These are phyloP conservation scores for Sarocladium kiliense DNA, from an alignment of 2,329 filamentous ascomycete genomes.

Conservation along the genomic window DNA sequence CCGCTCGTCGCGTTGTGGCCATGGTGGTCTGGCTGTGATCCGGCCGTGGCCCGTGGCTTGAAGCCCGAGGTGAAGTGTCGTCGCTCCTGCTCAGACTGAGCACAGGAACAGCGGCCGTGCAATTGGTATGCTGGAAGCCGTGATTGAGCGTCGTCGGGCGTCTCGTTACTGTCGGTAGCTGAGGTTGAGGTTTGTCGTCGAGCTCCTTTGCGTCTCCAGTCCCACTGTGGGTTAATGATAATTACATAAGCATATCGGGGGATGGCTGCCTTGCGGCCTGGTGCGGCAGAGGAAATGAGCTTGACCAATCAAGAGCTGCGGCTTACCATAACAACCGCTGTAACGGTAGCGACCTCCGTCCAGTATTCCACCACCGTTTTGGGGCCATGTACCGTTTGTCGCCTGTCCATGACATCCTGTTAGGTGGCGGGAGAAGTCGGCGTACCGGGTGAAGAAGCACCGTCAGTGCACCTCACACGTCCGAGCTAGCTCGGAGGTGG, in stretches of 20 bases:
- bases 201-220: background rate
- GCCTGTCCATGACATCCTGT: too few species aligned
- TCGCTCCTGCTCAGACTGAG: background rate
- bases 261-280: slow-evolving; percentile 4
- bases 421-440: too few species aligned
- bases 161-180: background rate
- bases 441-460: background rate
- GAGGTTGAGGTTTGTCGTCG: background rate
- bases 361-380: too few species aligned
- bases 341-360: too few species aligned
- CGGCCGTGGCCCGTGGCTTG: background rate
- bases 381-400: too few species aligned
- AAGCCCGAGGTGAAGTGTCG: background rate
- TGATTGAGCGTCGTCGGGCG: background rate
- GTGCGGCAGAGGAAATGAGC: too few species aligned
- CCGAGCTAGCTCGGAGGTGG: background rate
- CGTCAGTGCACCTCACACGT: background rate
- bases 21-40: background rate
- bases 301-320: background rate
- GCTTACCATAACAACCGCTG: too few species aligned
- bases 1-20: slow-evolving; percentile 9
- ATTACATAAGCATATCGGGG: background rate
- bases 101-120: background rate
- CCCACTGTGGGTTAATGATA: background rate
- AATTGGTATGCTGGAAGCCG: background rate